Base-by-base conservation (phyloP, 345 rosid genomes). In the Eucalyptus camaldulensis region DNA sequence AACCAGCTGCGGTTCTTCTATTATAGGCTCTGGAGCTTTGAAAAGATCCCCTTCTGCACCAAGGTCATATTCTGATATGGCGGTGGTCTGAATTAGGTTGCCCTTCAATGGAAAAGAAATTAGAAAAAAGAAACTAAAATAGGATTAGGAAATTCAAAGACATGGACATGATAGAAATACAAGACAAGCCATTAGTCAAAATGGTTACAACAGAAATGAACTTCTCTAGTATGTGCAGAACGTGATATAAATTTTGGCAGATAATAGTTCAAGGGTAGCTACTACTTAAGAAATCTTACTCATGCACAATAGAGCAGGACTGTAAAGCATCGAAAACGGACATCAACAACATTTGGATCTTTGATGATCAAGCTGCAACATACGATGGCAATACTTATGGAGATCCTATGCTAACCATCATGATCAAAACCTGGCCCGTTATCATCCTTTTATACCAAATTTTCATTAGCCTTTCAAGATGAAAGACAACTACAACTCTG, bases 21-120 rank as follows among this genome's bases (percentile, higher is more conserved):
- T 95, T 90, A 97, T 91, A 44, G 98, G 96, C 91, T 96, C 96
- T 13, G 99, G 99, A 80, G 99, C 99, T 94, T 95, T 95, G 93
- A 98, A 98, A 24, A 98, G 91, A 92, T 97, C 99, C 88, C 99
- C 95, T 94, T 96, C 99, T 88, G 92, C 98, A 89, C 97, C 98
- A 43, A 97, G 91, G 92, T 98, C 96, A 86, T 96, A 98, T 88
- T 98, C 99, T 44, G 93, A 90, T 91, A 97, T 91, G 67, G 93
- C 91, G 40, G 96, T 92, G 60, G 91, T 88, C 89, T 87, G 94
- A 88, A 89, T 89, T 85, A 94, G 88, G 91, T 94, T 90, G 92
- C 91, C 94, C 96, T 94, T 89, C 91, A 91, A 90, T 89, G 88
- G 67, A 86, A 86, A 92, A 67, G 44, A 88, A 80, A 9, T 76